Conservation (phyloP, 495 filamentous ascomycete genomes). For the Viridothelium virens region DNA sequence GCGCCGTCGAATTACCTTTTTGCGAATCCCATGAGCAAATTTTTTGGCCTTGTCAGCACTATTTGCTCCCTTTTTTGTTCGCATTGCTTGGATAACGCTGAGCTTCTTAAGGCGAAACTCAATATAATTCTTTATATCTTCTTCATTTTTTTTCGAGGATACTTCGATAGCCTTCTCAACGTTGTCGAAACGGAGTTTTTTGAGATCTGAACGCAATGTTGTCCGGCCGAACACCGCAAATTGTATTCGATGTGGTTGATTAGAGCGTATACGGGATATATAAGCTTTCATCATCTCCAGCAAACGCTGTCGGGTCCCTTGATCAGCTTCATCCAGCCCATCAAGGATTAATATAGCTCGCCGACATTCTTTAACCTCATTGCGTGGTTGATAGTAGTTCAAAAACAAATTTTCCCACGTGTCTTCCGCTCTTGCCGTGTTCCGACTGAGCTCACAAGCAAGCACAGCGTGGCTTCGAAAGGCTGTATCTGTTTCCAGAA, state of each 20-base stretch:
- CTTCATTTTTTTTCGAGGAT: not conserved
- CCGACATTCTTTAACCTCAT: not conserved
- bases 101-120: not conserved
- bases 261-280: not conserved
- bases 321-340: not conserved
- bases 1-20: not conserved
- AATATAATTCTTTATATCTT: not conserved
- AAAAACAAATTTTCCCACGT: not conserved
- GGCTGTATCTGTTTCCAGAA: not conserved
- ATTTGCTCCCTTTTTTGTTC: not conserved
- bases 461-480: not conserved
- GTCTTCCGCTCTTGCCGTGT: not conserved
- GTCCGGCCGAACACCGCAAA: not conserved
- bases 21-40: not conserved
- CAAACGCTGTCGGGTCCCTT: not conserved
- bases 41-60: not conserved
- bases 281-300: not conserved
- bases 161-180: not conserved
- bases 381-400: not conserved
- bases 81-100: not conserved
- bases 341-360: not conserved
- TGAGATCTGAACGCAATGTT: not conserved
- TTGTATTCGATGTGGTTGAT: not conserved
- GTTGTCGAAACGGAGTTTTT: not conserved
- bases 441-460: not conserved